phyloP scores from a whole-genome alignment of 495 filamentous ascomycete species.

The Thozetella sp. region DNA sequence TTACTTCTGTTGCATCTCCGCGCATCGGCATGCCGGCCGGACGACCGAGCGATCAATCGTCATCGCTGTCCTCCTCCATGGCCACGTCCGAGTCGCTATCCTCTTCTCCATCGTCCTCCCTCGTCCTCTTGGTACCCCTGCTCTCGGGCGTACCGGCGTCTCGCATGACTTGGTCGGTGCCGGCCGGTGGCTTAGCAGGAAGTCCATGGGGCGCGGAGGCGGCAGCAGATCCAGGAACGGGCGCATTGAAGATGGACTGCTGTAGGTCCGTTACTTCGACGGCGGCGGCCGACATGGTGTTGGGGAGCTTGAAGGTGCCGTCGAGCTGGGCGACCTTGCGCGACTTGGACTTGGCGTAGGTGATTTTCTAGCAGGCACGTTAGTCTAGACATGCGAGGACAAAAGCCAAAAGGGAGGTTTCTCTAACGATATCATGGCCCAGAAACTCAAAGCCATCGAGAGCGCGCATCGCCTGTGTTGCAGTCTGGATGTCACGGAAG shows the following conservation, averaged over 20 bases:
- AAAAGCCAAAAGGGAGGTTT: not conserved
- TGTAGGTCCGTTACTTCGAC: conserved; percentile 73
- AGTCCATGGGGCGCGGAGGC: conserved; percentile 40
- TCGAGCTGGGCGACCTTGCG: conserved; percentile 86
- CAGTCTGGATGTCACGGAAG: conserved; percentile 82
- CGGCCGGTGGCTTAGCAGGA: conserved; percentile 37
- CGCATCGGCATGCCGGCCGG: not conserved
- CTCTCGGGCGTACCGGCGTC: conserved; percentile 43
- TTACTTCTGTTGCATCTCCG: not conserved
- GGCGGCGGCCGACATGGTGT: conserved; percentile 45
- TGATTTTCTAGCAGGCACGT: conserved; percentile 67
- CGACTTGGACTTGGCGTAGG: conserved; percentile 86
- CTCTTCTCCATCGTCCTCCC: conserved; percentile 61
- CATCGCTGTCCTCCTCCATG: conserved; percentile 72
- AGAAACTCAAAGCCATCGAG: conserved; percentile 87
- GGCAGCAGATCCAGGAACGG: conserved; percentile 49
- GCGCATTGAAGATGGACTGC: conserved; percentile 78
- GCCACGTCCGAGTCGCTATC: conserved; percentile 67
- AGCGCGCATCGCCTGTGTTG: conserved; percentile 86
- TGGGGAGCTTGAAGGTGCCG: conserved; percentile 77
- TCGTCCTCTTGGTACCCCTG: conserved; percentile 64
- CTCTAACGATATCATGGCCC: conserved; percentile 80
- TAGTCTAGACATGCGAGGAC: conserved; percentile 13
- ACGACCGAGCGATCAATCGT: conserved; percentile 38
- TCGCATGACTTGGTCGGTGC: conserved; percentile 38